phyloP scores from a whole-genome alignment of 2,329 filamentous ascomycete species.

The Xylaria arbuscula region DNA sequence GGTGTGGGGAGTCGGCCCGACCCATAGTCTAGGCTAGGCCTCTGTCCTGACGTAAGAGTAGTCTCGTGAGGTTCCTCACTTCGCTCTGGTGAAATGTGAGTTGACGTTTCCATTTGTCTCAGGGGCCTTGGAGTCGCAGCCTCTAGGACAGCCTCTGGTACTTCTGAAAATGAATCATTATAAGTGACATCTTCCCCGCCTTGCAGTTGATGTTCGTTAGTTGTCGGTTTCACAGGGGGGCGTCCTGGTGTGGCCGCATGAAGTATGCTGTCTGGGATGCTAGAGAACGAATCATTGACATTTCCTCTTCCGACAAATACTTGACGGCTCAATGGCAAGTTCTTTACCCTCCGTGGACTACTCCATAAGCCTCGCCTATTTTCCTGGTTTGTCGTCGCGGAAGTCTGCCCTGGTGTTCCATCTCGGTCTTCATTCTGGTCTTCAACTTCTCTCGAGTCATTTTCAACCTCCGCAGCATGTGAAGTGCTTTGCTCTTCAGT shows the following conservation, averaged over 20 bases:
- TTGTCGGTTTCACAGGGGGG: constrained; percentile 40
- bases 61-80: constrained; percentile 31
- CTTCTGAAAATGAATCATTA: constrained; percentile 69
- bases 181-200: constrained; percentile 54
- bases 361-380: constrained; percentile 39
- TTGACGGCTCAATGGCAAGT: constrained; percentile 51
- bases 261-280: constrained; percentile 50
- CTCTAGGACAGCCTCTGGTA: constrained; percentile 62
- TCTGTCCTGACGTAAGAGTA: constrained; percentile 46
- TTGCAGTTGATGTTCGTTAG: constrained; percentile 30
- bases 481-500: constrained; percentile 38
- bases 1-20: constrained; percentile 63
- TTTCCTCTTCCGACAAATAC: constrained; percentile 51
- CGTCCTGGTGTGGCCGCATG: constrained; percentile 49
- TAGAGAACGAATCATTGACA: constrained; percentile 52
- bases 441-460: constrained; percentile 32
- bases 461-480: constrained; percentile 32
- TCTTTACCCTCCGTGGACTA: constrained; percentile 53
- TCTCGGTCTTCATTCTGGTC: constrained; percentile 31
- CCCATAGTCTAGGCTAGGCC: constrained; percentile 52
- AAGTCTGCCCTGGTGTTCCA: constrained; percentile 22
- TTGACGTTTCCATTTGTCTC: constrained; percentile 32
- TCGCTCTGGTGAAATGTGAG: constrained; percentile 22
- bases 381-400: constrained; percentile 16
- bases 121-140: constrained; percentile 59